phyloP scores from a whole-genome alignment of 2,329 filamentous ascomycete genomes.

The Ascochyta fabae region DNA sequence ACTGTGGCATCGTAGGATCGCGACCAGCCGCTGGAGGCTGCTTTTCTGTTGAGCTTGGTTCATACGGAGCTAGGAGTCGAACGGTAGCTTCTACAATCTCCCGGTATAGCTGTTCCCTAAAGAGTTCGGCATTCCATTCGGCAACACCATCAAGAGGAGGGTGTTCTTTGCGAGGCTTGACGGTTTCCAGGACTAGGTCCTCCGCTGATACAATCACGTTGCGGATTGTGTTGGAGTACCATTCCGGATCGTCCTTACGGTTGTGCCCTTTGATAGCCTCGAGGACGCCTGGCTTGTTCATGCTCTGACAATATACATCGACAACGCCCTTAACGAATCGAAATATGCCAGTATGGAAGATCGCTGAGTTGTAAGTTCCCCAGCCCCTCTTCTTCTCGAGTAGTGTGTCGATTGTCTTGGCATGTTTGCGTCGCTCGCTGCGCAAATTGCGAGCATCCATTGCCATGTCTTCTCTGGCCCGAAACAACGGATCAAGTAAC shows the following conservation, averaged over 20 bases:
- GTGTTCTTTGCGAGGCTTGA: conserved; percentile 17
- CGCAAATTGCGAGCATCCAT: conserved; percentile 63
- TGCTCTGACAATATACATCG: conserved; percentile 24
- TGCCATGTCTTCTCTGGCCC: conserved; percentile 77
- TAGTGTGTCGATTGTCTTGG: conserved; percentile 27
- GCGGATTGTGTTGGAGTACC: conserved; percentile 17
- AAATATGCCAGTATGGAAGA: conserved; percentile 34
- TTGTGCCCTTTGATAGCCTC: background rate
- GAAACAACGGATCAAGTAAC: conserved; percentile 85
- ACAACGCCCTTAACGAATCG: conserved; percentile 36
- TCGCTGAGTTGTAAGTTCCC: conserved; percentile 20
- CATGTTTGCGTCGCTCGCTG: conserved; percentile 34
- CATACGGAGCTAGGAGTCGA: background rate
- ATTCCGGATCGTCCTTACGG: background rate
- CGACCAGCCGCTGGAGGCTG: conserved; percentile 12
- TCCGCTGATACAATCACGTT: conserved; percentile 27
- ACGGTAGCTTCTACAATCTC: background rate
- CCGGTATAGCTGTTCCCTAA: conserved; percentile 5
- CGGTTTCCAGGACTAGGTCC: conserved; percentile 15
- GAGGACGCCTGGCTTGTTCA: conserved; percentile 14
- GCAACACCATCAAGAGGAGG: background rate
- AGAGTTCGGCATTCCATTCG: conserved; percentile 12
- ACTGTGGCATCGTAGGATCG: conserved; percentile 73
- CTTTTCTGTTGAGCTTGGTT: background rate
- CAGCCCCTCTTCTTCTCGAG: conserved; percentile 2